These are phyloP conservation scores for Kondoa subrosea DNA, from an alignment of 768 basidiomycete species.

Conservation along the genomic window DNA sequence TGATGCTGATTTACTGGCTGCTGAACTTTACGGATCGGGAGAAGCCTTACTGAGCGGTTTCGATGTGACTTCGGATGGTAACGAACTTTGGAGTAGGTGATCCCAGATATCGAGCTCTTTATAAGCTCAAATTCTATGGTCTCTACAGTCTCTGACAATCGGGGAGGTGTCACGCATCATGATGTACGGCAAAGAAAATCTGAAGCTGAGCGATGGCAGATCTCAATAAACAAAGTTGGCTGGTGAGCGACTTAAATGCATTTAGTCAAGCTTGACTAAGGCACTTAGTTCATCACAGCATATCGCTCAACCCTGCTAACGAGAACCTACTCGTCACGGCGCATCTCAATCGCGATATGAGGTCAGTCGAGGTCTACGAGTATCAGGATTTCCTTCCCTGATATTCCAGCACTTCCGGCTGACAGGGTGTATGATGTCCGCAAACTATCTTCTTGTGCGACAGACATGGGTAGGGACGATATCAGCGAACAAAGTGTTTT, in stretches of 20 bases:
- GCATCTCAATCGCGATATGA: conserved; percentile 23
- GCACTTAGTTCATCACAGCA: neutral
- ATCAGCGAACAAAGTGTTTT: conserved; percentile 21
- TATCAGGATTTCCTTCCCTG: too few species aligned
- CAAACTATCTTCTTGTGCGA: conserved; percentile 11
- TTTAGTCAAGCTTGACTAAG: too few species aligned
- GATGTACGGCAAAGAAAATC: conserved; percentile 23
- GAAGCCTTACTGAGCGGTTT: conserved; percentile 34
- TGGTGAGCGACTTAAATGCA: too few species aligned
- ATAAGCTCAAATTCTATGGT: conserved; percentile 13
- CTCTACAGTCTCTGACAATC: conserved; percentile 13
- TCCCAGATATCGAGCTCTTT: neutral
- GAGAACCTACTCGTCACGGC: conserved; percentile 21
- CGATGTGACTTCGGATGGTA: conserved; percentile 31
- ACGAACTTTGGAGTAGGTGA: conserved; percentile 28
- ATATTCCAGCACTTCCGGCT: conserved; percentile 1
- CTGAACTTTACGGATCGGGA: conserved; percentile 24
- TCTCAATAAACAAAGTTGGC: conserved; percentile 23
- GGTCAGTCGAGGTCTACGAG: too few species aligned
- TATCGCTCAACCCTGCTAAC: conserved; percentile 22
- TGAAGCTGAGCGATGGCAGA: conserved; percentile 22
- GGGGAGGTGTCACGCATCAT: conserved; percentile 20
- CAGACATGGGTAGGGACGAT: conserved; percentile 10
- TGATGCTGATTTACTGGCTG: conserved; percentile 24
- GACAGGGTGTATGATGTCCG: conserved; percentile 23